Percentiles rank a stretch among this genome's conserved stretches.
phyloP scores from a whole-genome alignment of 129 eudicot species.

The Flaveria ramosissima region DNA sequence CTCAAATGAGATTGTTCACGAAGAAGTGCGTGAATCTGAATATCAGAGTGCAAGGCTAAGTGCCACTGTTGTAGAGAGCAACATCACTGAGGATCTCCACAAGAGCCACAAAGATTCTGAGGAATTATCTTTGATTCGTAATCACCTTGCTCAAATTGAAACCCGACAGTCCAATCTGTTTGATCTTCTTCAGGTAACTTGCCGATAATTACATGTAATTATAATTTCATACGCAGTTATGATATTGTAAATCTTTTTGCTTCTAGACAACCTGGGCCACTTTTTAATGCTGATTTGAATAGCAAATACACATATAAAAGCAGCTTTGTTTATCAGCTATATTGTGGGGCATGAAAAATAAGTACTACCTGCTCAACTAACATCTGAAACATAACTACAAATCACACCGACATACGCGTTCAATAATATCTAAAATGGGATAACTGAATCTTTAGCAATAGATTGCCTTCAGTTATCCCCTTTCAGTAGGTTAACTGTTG shows the following conservation, averaged over 20 bases:
- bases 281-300: background rate
- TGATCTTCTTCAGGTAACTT: constrained; percentile 79
- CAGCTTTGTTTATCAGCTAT: constrained; percentile 20
- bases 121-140: constrained; percentile 71
- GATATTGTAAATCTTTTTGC: constrained; percentile 11
- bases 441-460: too few relatives aligned
- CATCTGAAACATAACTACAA: constrained; percentile 6
- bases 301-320: constrained; percentile 22
- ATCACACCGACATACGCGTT: constrained; percentile 24
- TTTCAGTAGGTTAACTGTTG: background rate
- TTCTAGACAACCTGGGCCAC: constrained; percentile 32
- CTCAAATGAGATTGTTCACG: constrained; percentile 47
- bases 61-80: constrained; percentile 51
- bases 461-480: background rate
- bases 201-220: background rate
- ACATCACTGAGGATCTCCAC: constrained; percentile 37
- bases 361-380: constrained; percentile 36
- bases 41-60: constrained; percentile 47
- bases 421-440: background rate
- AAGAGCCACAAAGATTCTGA: constrained; percentile 60
- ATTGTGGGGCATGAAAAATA: constrained; percentile 36
- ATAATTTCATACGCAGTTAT: background rate
- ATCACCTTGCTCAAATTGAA: constrained; percentile 89
- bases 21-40: constrained; percentile 38
- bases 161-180: constrained; percentile 73